Conservation (phyloP, 495 filamentous ascomycete species). For the Usnea hakonensis region DNA sequence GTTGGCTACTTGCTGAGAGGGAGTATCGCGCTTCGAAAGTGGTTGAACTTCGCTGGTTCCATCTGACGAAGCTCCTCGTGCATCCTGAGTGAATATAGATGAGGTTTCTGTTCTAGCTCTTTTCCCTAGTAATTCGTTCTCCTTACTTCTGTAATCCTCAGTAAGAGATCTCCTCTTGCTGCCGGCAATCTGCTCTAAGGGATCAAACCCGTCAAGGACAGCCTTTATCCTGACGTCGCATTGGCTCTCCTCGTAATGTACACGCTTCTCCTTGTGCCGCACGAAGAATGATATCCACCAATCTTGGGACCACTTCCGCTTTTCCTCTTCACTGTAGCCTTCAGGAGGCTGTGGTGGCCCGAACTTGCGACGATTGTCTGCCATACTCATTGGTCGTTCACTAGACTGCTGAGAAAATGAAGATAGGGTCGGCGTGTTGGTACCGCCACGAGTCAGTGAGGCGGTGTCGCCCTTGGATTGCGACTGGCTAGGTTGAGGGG, state of each 20-base stretch:
- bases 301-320: slow-evolving; percentile 16
- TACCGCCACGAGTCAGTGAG: neutral
- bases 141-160: slow-evolving; percentile 6
- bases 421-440: slow-evolving; percentile 7
- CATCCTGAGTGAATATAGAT: slow-evolving; percentile 1
- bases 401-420: neutral
- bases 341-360: slow-evolving; percentile 16
- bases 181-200: slow-evolving; percentile 1
- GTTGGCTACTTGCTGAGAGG: neutral
- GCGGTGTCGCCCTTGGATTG: neutral
- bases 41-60: neutral
- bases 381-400: neutral
- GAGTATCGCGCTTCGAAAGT: neutral
- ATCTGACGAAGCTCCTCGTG: neutral
- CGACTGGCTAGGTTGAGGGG: neutral
- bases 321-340: slow-evolving; percentile 16
- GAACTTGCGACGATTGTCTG: slow-evolving; percentile 9
- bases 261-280: slow-evolving; percentile 9
- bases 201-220: slow-evolving; percentile 12
- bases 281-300: slow-evolving; percentile 23
- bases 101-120: slow-evolving; percentile 1
- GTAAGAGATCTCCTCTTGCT: slow-evolving; percentile 11
- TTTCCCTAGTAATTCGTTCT: neutral
- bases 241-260: slow-evolving; percentile 10
- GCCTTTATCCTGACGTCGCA: slow-evolving; percentile 16